Evolutionary conservation across 2,329 filamentous ascomycete species (phyloP).

Genomic region (Aureobasidium leucospermi): DNA sequence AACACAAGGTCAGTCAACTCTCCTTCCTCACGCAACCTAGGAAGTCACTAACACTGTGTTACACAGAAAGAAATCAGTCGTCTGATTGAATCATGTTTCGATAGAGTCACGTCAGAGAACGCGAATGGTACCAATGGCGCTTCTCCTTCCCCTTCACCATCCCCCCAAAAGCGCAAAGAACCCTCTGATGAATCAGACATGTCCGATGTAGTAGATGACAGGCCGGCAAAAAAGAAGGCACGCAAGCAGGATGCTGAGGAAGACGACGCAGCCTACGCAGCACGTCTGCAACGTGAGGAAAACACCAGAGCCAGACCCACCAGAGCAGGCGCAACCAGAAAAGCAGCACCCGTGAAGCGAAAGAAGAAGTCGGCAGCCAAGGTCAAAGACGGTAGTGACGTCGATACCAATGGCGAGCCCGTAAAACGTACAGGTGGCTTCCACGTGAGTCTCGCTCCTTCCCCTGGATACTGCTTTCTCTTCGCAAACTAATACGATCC

Average conservation of each 20-base stretch:
- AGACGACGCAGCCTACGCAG: constrained; percentile 79
- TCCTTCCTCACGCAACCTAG: neutral
- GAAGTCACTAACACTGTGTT: constrained; percentile 12
- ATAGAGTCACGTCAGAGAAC: constrained; percentile 31
- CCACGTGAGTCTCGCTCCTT: constrained; percentile 50
- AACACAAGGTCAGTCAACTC: constrained; percentile 49
- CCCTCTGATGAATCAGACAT: constrained; percentile 30
- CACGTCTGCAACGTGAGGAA: constrained; percentile 85
- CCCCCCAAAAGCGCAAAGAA: constrained; percentile 34
- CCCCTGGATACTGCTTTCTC: too few relatives aligned
- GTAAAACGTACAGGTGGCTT: constrained; percentile 82
- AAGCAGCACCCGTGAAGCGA: constrained; percentile 51
- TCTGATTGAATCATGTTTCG: constrained; percentile 44
- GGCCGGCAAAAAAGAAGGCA: constrained; percentile 42
- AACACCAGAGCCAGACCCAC: constrained; percentile 60
- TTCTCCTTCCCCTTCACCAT: constrained; percentile 13
- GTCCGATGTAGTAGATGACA: constrained; percentile 34
- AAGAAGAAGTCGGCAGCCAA: constrained; percentile 70
- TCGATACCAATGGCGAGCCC: constrained; percentile 46
- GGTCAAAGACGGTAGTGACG: constrained; percentile 74
- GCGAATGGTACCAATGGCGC: constrained; percentile 23
- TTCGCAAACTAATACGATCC: neutral
- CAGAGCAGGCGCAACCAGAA: constrained; percentile 60
- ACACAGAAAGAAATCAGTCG: constrained; percentile 36
- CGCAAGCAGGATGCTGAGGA: constrained; percentile 62